Percentiles rank a stretch among this genome's conserved stretches.
These are phyloP conservation scores for Lanmaoa pseudosensibilis DNA, from an alignment of 768 basidiomycete species.

Conservation along the genomic window DNA sequence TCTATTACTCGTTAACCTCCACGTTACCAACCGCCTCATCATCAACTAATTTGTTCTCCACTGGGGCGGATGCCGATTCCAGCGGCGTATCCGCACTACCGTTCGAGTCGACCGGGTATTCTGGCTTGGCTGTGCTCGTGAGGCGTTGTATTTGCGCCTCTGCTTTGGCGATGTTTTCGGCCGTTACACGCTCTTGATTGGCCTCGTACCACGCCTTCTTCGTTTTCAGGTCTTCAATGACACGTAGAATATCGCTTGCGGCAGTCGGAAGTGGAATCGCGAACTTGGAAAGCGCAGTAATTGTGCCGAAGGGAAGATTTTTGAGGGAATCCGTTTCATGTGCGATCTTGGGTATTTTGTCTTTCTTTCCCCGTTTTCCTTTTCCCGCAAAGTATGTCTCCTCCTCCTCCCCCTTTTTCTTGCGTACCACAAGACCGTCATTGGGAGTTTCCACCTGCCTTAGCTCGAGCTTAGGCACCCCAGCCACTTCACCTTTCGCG, in stretches of 20 bases:
- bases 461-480: conserved; percentile 79
- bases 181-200: conserved; percentile 80
- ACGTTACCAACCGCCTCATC: conserved; percentile 43
- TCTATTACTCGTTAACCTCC: conserved; percentile 34
- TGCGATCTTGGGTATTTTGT: conserved; percentile 40
- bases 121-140: conserved; percentile 41
- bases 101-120: conserved; percentile 35
- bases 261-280: conserved; percentile 90
- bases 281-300: conserved; percentile 81
- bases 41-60: conserved; percentile 22
- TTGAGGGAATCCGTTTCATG: conserved; percentile 38
- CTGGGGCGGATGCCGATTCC: conserved; percentile 48
- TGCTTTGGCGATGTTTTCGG: conserved; percentile 78
- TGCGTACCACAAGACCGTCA: conserved; percentile 71
- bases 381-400: conserved; percentile 80
- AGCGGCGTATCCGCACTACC: conserved; percentile 42
- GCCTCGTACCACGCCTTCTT: conserved; percentile 96
- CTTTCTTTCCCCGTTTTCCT: conserved; percentile 62
- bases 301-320: conserved; percentile 81
- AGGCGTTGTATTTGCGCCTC: conserved; percentile 73
- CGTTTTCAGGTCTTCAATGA: conserved; percentile 85
- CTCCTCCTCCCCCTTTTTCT: conserved; percentile 92
- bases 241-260: conserved; percentile 71
- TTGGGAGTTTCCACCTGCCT: conserved; percentile 73
- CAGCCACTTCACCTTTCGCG: conserved; percentile 47